Base-by-base conservation (phyloP, 495 filamentous ascomycete genomes). In the Hyaloscypha finlandica region DNA sequence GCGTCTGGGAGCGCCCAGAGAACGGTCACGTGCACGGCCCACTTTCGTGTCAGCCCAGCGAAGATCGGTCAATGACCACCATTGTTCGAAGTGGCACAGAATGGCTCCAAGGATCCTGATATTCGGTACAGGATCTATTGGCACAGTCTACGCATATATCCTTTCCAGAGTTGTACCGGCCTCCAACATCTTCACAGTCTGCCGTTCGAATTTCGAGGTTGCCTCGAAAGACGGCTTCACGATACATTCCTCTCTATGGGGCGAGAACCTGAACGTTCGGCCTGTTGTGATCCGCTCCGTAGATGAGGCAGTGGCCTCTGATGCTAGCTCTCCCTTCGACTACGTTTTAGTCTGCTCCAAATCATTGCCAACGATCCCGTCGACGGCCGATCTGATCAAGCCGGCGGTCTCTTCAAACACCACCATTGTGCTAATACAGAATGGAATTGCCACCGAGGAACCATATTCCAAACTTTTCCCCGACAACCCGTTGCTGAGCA, bases 391-490 rank as follows among this genome's bases (percentile, higher is more conserved):
- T 31, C 56, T 77, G 25, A 78, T 84, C 64, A 70, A 66, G 11
- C 82, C 81, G 2, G 81, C 76, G 0, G 70, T 86, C 11, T 72
- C 74, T 0, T 59, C 68, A 1, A 70, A 72, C 39, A 86, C 84
- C 0, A 70, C 75, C 0, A 80, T 87, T 53, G 83, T 84, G 63
- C 74, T 87, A 2, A 62, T 84, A 14, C 85, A 87, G 71, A 87
- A 87, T 70, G 84, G 85, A 8, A 81, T 87, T 58, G 79, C 77
- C 12, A 84, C 85, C 67, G 84, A 87, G 70, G 76, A 79, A 12
- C 77, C 80, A 57, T 82, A 81, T 61, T 68, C 74, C 1, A 57
- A 66, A 8, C 62, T 68, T n/a, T 86, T 81, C 65, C 82, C 84
- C 0, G 56, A 64, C 6, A 83, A 83, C 54, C 71, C 82, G 52